Base-by-base conservation (phyloP, 805 yeast species). In the Starmerella ratchasimensis region DNA sequence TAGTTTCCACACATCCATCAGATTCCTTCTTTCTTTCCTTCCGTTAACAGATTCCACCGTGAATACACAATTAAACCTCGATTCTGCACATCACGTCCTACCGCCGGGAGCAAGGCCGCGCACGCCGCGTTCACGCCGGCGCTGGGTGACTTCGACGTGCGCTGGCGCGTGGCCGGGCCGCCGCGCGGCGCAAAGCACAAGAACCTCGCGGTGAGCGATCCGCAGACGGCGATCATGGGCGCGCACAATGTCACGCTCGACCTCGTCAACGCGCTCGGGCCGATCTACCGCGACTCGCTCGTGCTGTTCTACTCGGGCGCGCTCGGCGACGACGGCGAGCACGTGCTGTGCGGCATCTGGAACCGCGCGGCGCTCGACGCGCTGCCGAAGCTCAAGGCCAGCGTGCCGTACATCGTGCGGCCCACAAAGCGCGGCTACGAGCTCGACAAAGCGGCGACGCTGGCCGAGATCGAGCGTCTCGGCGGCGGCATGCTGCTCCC, bases 71-170 rank as follows among this genome's bases (percentile, higher is more conserved):
- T n/a, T n/a, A n/a, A n/a, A n/a, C n/a, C n/a, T n/a, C n/a, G n/a
- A n/a, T n/a, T n/a, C n/a, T n/a, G n/a, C n/a, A n/a, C n/a, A 69
- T n/a, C 86, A 10, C 74, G 99, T 60, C 61, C 88, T 44, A 88
- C 97, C 0, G 86, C 93, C 0, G 67, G 90, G 43, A 71, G 95
- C 1, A 66, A 68, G 15, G 56, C 76, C 2, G 50, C 57, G 8
- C 34, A 33, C 17, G 54, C 71, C 30, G 58, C 83, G 30, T 90
- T 86, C 59, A 73, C 80, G 0, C 86, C 97, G 1, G 83, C 93
- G 0, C 62, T 80, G 37, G 67, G 69, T 41, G 97, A 88, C 58
- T 90, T 77, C 56, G 94, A 88, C 54, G 74, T 90, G 48, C 76
- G 76, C 11, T 67, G 90, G 43, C 65, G 69, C 33, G 60, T 84